These are phyloP conservation scores for Oryza brachyantha DNA, from an alignment of 176 grass and related monocot species.

Conservation along the genomic window DNA sequence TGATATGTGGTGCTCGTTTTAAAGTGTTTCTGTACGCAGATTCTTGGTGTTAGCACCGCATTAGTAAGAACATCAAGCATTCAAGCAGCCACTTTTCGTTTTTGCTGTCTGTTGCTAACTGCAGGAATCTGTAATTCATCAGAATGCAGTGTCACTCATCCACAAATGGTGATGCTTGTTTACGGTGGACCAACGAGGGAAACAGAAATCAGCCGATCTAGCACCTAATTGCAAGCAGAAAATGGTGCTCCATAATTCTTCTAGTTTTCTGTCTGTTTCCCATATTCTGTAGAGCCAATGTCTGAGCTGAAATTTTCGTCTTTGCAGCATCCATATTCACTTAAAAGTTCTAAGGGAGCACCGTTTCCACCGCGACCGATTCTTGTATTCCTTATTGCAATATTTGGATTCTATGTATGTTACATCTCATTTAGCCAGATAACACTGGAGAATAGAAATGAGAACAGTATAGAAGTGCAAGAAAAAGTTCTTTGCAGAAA, in stretches of 20 bases:
- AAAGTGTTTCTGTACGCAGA: background rate
- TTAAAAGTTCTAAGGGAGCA: slow-evolving; percentile 61
- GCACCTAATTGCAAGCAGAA: slow-evolving; percentile 33
- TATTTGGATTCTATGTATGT: slow-evolving; percentile 59
- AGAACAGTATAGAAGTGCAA: background rate
- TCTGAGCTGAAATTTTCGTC: background rate
- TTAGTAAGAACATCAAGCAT: background rate
- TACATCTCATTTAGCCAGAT: slow-evolving; percentile 77
- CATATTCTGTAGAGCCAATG: background rate
- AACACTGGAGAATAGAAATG: slow-evolving; percentile 39
- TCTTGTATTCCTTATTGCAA: slow-evolving; percentile 61
- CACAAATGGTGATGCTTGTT: slow-evolving; percentile 19
- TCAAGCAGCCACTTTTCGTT: background rate
- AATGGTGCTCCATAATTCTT: slow-evolving; percentile 43
- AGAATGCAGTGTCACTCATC: slow-evolving; percentile 16
- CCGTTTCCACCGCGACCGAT: slow-evolving; percentile 32
- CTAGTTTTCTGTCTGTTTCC: background rate
- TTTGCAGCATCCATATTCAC: slow-evolving; percentile 60
- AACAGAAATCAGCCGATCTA: slow-evolving; percentile 13
- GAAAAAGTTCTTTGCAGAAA: slow-evolving; percentile 35
- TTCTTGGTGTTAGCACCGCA: background rate
- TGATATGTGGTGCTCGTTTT: background rate
- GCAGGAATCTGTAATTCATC: background rate
- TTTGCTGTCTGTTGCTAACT: background rate
- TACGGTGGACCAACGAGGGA: slow-evolving; percentile 10